Percentiles rank a stretch among this genome's conserved stretches.
phyloP scores from a whole-genome alignment of 2,329 filamentous ascomycete species.

The Penicillium sp. region DNA sequence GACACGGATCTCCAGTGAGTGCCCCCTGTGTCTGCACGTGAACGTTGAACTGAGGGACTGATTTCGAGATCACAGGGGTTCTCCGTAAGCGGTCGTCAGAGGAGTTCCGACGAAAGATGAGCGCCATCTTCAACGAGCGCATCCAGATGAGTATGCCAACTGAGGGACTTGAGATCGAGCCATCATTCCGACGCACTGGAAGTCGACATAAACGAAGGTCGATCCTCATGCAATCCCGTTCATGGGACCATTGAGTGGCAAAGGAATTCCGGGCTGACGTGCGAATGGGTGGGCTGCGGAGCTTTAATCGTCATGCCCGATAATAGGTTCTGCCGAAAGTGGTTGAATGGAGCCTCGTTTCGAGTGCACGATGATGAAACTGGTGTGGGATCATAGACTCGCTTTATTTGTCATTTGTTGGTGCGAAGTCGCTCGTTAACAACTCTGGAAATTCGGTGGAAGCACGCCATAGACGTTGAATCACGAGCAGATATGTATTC shows the following conservation, averaged over 20 bases:
- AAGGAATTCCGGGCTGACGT: background rate
- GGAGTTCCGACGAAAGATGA: conserved; percentile 36
- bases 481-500: background rate
- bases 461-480: background rate
- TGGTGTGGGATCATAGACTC: background rate
- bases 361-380: background rate
- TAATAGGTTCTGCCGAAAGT: background rate
- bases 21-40: background rate
- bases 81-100: conserved; percentile 34
- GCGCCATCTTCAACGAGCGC: conserved; percentile 37
- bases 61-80: conserved; percentile 14
- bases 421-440: background rate
- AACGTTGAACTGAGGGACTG: background rate
- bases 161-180: conserved; percentile 29
- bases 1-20: conserved; percentile 23
- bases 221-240: conserved; percentile 19
- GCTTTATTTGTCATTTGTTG: background rate
- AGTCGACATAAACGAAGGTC: conserved; percentile 15
- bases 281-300: background rate
- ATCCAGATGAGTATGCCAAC: conserved; percentile 24
- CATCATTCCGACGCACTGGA: conserved; percentile 15
- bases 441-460: background rate
- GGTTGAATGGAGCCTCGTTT: background rate
- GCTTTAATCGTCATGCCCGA: background rate
- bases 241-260: background rate